A percentile compares a stretch with the other conserved stretches of the same genome.
Evolutionary conservation across 164 flowering plant genomes (phyloP).

Genomic region (Nelumbo lutea): DNA sequence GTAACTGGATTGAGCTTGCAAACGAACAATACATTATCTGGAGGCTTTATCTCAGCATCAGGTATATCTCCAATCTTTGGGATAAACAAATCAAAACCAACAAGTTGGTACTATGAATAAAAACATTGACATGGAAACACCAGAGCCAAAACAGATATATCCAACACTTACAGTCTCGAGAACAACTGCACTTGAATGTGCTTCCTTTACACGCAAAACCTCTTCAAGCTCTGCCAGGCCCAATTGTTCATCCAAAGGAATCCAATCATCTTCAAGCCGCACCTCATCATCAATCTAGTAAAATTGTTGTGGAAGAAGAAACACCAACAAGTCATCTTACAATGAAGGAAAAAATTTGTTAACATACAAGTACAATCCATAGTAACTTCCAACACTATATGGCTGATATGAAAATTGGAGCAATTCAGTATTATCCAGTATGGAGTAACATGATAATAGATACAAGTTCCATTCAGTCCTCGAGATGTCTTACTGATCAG

Average conservation of each 20-base stretch:
- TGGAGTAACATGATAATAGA: too few relatives aligned
- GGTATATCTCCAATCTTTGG: slow-evolving; percentile 94
- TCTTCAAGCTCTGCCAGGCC: slow-evolving; percentile 66
- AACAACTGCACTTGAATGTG: slow-evolving; percentile 91
- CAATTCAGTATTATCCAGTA: too few relatives aligned
- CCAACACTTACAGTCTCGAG: slow-evolving; percentile 70
- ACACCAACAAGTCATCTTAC: not conserved
- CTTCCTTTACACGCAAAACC: slow-evolving; percentile 64
- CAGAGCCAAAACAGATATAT: not conserved
- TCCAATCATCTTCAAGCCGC: slow-evolving; percentile 98
- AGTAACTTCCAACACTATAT: too few relatives aligned
- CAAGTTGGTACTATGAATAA: not conserved
- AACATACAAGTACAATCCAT: not conserved
- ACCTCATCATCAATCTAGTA: slow-evolving; percentile 71
- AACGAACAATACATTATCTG: slow-evolving; percentile 91
- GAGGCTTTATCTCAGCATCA: slow-evolving; percentile 91
- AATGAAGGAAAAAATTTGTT: too few relatives aligned
- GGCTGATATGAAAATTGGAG: too few relatives aligned
- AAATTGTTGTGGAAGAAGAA: not conserved
- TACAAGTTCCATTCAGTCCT: too few relatives aligned
- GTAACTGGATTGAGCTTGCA: slow-evolving; percentile 98
- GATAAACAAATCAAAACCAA: slow-evolving; percentile 10
- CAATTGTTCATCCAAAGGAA: slow-evolving; percentile 83
- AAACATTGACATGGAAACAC: not conserved
- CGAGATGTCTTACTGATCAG: too few relatives aligned